Evolutionary conservation across 2,329 filamentous ascomycete genomes (phyloP), one percentile per base, ranked within the genome.

Genomic region (Esteya vermicola): DNA sequence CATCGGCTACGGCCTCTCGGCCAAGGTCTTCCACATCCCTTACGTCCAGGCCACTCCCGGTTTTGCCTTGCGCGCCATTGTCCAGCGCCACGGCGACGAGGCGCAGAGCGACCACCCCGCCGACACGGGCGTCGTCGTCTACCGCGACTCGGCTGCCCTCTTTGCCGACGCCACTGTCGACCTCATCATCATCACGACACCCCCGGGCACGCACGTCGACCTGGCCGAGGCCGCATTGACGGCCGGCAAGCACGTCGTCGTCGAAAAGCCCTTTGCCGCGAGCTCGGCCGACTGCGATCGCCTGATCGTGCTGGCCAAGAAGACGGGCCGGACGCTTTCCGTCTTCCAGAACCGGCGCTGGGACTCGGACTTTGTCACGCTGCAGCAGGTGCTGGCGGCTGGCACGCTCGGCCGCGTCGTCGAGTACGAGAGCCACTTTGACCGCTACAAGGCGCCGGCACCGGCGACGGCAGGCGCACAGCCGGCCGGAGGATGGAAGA

Each of bases 21-120:
- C 84, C 58, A 88, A 86, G 55, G 68, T 81, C 60, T 91, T 89
- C 61, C 83, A 91, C 59, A 85, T 89, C 53, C 84, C 83, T 46
- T 82, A 86, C 60, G 70, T 91, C 58, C 62, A 64, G 39, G 67
- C 69, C 23, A 74, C 78, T 0, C 66, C 76, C 7, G 63, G 72
- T 40, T 68, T 86, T 54, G 75, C 67, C 39, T 72, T 89, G 18
- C 73, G 85, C 54, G 75, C 79, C 47, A 77, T 91, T 49, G 78
- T 89, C 22, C 84, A 91, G 59, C 76, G 84, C 44, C 72, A 63
- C 6, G 63, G 67, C 39, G 70, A 80, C 55, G 80, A 83, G 43
- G 81, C 81, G 1, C 70, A 75, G 18, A 68, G 70, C 46, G 81
- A 86, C 56, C 69, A 83, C 54, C 78, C 82, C 0, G 55, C n/a